Evolutionary conservation across 2,329 filamentous ascomycete genomes (phyloP).

Genomic region (Paraconiothyrium sp.): DNA sequence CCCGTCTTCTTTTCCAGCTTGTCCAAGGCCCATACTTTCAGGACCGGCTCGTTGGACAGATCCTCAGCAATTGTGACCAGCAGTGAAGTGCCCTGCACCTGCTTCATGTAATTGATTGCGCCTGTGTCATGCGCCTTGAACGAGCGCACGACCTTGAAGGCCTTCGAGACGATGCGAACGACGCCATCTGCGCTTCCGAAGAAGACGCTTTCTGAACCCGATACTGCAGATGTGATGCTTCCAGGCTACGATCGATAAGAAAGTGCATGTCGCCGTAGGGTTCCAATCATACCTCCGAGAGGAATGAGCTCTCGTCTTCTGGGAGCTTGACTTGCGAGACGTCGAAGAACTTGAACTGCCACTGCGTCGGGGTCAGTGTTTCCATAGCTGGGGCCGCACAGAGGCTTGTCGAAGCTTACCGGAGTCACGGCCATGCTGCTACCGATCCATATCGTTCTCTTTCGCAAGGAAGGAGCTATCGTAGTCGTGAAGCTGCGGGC

Average conservation of each 20-base stretch:
- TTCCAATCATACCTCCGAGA: slow-evolving; percentile 74
- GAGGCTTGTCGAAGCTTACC: slow-evolving; percentile 32
- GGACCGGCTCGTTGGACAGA: slow-evolving; percentile 81
- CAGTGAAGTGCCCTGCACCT: slow-evolving; percentile 85
- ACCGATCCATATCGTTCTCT: slow-evolving; percentile 36
- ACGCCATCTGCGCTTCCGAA: slow-evolving; percentile 85
- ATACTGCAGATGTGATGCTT: slow-evolving; percentile 83
- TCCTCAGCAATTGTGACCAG: slow-evolving; percentile 91
- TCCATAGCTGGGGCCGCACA: slow-evolving; percentile 16
- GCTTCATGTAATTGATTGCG: slow-evolving; percentile 89
- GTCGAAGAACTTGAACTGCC: slow-evolving; percentile 99
- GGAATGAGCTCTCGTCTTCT: slow-evolving; percentile 79
- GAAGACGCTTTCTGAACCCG: slow-evolving; percentile 89
- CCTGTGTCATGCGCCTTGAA: slow-evolving; percentile 87
- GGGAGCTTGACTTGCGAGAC: slow-evolving; percentile 82
- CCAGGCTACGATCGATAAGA: slow-evolving; percentile 55
- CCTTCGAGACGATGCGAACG: slow-evolving; percentile 85
- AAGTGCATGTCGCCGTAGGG: slow-evolving; percentile 12
- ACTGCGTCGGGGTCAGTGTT: slow-evolving; percentile 64
- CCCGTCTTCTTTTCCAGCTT: slow-evolving; percentile 94
- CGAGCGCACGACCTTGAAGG: slow-evolving; percentile 85
- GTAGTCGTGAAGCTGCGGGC: slow-evolving; percentile 30
- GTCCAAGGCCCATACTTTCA: slow-evolving; percentile 98
- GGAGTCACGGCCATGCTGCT: slow-evolving; percentile 55
- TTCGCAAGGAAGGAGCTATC: slow-evolving; percentile 32